Percentiles rank a stretch among this genome's conserved stretches.
Evolutionary conservation across 106 monocot species (phyloP).

Genomic region (Dactylorhiza incarnata): DNA sequence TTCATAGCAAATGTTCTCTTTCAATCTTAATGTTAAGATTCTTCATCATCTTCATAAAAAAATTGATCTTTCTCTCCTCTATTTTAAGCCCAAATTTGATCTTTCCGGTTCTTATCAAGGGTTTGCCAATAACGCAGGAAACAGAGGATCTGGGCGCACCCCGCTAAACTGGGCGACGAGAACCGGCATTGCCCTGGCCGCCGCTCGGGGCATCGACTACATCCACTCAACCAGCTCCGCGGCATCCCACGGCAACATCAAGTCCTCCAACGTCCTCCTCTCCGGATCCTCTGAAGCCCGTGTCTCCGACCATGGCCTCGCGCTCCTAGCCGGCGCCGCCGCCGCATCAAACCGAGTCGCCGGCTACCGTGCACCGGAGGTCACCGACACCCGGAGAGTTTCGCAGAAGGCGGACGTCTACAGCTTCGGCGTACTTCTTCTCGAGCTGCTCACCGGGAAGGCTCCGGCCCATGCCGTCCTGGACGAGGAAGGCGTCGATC

Average conservation of each 20-base stretch:
- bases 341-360: slow-evolving; percentile 34
- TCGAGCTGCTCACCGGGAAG: slow-evolving; percentile 89
- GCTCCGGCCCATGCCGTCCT: slow-evolving; percentile 46
- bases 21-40: no score
- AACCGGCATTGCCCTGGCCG: slow-evolving; percentile 43
- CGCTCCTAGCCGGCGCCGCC: slow-evolving; percentile 36
- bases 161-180: slow-evolving; percentile 61
- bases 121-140: slow-evolving; percentile 27
- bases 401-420: slow-evolving; percentile 84
- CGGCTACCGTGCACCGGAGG: slow-evolving; percentile 77
- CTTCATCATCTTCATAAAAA: no score
- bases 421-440: slow-evolving; percentile 83
- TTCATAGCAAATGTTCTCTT: no score
- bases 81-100: background rate
- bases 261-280: slow-evolving; percentile 74
- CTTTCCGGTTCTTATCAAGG: background rate
- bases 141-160: slow-evolving; percentile 48
- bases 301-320: slow-evolving; percentile 76
- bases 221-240: slow-evolving; percentile 58
- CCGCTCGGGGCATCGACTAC: slow-evolving; percentile 66
- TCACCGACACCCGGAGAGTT: slow-evolving; percentile 42
- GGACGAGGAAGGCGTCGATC: slow-evolving; percentile 69
- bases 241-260: slow-evolving; percentile 87
- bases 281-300: slow-evolving; percentile 27
- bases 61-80: no score